Base-by-base conservation (phyloP, 2,329 filamentous ascomycete species). In the Pestalotiopsis fici region DNA sequence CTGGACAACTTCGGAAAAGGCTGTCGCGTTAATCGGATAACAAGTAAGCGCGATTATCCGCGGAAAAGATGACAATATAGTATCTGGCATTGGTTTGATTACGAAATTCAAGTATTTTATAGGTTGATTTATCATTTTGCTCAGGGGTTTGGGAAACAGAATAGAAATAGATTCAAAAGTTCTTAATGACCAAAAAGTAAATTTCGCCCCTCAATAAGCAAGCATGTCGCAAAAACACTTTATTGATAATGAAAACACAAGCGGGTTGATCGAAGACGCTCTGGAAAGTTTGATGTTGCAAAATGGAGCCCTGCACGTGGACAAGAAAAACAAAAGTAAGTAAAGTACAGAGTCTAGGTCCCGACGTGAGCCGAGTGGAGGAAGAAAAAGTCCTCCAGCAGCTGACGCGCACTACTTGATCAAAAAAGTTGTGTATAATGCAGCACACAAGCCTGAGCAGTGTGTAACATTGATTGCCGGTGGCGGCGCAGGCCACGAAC, bases 401-500 rank as follows among this genome's bases (percentile, higher is more conserved):
- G 12, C 37, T 43, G 18, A 43, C 37, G 37, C 37, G 13, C 5
- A 13, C 37, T 43, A 43, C 37, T 43, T 13, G 2, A 43, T 18
- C 12, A 12, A 2, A 43, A 56, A 23, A 56, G 50, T 56, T 11
- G n/a, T 25, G 25, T 56, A 56, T 15, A 11, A 27, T 7, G n/a
- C n/a, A n/a, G 6, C 50, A 27, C n/a, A 56, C n/a, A n/a, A 56
- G n/a, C n/a, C n/a, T n/a, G 50, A 56, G 50, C 21, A n/a, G n/a
- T 55, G 56, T 6, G 73, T 75, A n/a, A 66, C 69, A 9, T 63
- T 76, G 28, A 66, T 76, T 31, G 70, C 68, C 65, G 74, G 74
- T 43, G 74, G 74, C 39, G 74, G 74, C 15, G 69, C 71, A 4
- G 74, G 74, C 35, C 74, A 76, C 65, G 74, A 76, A 59, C 74